Base-by-base conservation (phyloP, 108 stramenopile species). In the Epithemia pelagica region DNA sequence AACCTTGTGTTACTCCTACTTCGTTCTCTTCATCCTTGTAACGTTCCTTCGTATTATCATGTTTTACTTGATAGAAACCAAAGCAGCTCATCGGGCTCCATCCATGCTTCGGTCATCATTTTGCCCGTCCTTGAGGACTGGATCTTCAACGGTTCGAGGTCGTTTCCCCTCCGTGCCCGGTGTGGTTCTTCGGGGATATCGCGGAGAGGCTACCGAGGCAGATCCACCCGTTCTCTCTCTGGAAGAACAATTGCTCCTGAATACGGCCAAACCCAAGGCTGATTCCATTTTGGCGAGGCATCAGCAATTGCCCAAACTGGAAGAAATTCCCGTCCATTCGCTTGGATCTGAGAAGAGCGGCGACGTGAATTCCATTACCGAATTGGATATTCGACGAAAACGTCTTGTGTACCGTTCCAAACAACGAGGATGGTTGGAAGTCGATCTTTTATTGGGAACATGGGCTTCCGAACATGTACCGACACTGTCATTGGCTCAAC, bases 361-460 rank as follows among this genome's bases (percentile, higher is more conserved):
- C 10, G 62, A 54, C 46, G 52, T 24, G 22, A 23, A 56, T 23
- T 81, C 79, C 2, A 82, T 82, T 22, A 22, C 70, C 46, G 81
- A 80, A n/a, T 71, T 82, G 32, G 81, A 82, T 18, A 84, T 88
- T 33, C 83, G 95, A 2, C 79, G 75, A 59, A 97, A 97, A 84
- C 78, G 97, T 20, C 78, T 99, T 30, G 73, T 99, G 10, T 99
- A 99, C 64, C 81, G 98, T 29, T 80, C 94, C 62, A 99, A 99
- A 68, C 99, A 99, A 77, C 74, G 99, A 0, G 99, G 99, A 30
- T 99, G 99, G 95, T 75, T 96, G 22, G 94, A 95, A 78, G 98
- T 99, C 7, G 99, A 99, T 76, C 68, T 99, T 1, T 74, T 99
- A 21, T 71, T 99, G 60, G 99, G 99, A 28, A 96, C 95, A 2